Conservation (phyloP, 164 flowering plant genomes). For the Taxillus chinensis region DNA sequence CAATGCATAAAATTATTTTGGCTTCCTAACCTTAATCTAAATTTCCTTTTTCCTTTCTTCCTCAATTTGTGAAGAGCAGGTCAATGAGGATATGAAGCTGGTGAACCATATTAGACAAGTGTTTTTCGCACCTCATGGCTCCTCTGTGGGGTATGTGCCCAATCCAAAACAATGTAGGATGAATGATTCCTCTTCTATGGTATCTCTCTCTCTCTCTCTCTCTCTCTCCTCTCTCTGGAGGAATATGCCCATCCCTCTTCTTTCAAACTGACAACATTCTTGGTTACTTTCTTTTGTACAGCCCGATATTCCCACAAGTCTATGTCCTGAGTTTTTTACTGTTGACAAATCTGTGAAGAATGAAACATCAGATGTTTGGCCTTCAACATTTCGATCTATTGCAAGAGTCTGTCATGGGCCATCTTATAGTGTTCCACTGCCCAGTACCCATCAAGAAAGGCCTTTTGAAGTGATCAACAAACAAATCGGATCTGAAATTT, state of each 20-base stretch:
- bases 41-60: neutral
- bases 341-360: constrained; percentile 13
- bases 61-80: constrained; percentile 28
- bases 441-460: constrained; percentile 13
- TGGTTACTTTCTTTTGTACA: constrained; percentile 15
- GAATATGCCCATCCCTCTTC: no score
- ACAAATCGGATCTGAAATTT: constrained; percentile 14
- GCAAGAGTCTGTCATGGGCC: constrained; percentile 11
- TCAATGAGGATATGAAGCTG: constrained; percentile 45
- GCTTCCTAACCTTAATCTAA: neutral
- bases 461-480: constrained; percentile 16
- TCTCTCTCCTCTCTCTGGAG: neutral
- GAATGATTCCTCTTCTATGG: constrained; percentile 21
- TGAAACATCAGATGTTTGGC: constrained; percentile 14
- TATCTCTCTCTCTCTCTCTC: constrained; percentile 16
- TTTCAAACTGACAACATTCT: neutral
- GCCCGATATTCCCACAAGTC: constrained; percentile 24
- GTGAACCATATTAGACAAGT: constrained; percentile 38
- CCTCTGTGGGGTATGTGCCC: constrained; percentile 21
- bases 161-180: constrained; percentile 14
- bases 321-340: constrained; percentile 16
- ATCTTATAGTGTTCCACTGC: constrained; percentile 7
- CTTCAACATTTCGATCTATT: constrained; percentile 12
- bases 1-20: no score
- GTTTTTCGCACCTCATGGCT: constrained; percentile 36